Base-by-base conservation (phyloP, 2,329 filamentous ascomycete genomes). In the Canariomyces notabilis region DNA sequence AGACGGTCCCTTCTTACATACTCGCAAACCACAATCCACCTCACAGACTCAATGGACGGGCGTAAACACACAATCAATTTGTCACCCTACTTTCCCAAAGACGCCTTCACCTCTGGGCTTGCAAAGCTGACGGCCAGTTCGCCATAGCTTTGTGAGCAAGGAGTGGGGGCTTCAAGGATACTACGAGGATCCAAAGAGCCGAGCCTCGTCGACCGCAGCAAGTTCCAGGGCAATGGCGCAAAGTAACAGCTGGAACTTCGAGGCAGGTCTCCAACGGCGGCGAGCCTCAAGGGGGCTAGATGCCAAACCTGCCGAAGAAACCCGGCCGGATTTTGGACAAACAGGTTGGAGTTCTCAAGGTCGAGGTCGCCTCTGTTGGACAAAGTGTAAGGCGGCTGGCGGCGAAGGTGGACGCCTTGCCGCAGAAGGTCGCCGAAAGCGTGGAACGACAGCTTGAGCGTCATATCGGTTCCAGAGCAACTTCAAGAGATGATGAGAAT, bases 101-200 rank as follows among this genome's bases (percentile, higher is more conserved):
- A 12, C 19, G 22, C 36, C 9, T 2, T 19, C 9, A 2, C 34
- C 34, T 5, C 15, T 14, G 14, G 40, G 40, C 18, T 22, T 22
- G n/a, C 20, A 44, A n/a, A 14, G 20, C 2, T 33, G 46, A 14
- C 37, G 37, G 26, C 20, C 35, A 7, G 20, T 15, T 6, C 42
- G 46, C 6, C 46, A 49, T n/a, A 20, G 26, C 20, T 49, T 49
- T 16, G 9, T 45, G 12, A 45, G 38, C 46, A 49, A 42, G 12
- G 33, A 29, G 8, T 49, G 46, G 46, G 46, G 46, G 2, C 42
- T 49, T 5, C 37, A 22, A 14, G 2, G 5, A 7, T 18, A 42
- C 16, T 42, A 19, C 11, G 5, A 9, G 16, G 11, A 36, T 38
- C n/a, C n/a, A n/a, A n/a, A n/a, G n/a, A n/a, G n/a, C n/a, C n/a